Conservation (phyloP, 1,284 basidiomycete genomes). For the Pseudozyma hubeiensis region DNA sequence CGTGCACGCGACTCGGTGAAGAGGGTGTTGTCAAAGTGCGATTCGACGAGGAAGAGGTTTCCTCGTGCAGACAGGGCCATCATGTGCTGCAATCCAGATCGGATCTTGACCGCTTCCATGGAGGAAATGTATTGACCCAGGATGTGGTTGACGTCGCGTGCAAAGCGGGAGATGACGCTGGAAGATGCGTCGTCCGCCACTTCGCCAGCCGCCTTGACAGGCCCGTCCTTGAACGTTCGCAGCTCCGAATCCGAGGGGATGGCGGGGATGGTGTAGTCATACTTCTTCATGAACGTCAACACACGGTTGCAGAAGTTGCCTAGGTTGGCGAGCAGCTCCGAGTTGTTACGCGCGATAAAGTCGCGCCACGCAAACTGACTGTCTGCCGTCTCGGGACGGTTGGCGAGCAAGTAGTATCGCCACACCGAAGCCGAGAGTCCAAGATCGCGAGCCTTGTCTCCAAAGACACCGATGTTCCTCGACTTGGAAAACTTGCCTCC, state of each 20-base stretch:
- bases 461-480: constrained; percentile 95
- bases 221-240: constrained; percentile 43
- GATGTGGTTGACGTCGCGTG: constrained; percentile 82
- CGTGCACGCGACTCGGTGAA: constrained; percentile 83
- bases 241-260: constrained; percentile 56
- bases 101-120: constrained; percentile 92
- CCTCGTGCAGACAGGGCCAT: constrained; percentile 93
- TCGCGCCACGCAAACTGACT: constrained; percentile 97
- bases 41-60: constrained; percentile 92
- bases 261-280: constrained; percentile 77
- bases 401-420: constrained; percentile 95
- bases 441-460: constrained; percentile 91
- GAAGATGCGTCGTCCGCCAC: constrained; percentile 35
- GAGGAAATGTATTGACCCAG: constrained; percentile 84
- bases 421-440: constrained; percentile 93
- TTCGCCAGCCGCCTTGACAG: constrained; percentile 32
- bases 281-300: constrained; percentile 93
- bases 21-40: constrained; percentile 89
- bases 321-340: constrained; percentile 92
- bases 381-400: constrained; percentile 92
- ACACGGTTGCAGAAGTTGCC: constrained; percentile 98
- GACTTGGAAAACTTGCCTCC: constrained; percentile 99
- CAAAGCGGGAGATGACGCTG: constrained; percentile 72
- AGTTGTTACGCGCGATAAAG: constrained; percentile 94
- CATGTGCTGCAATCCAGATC: constrained; percentile 84